Percentiles rank a stretch among this genome's conserved stretches.
These are phyloP conservation scores for Setomelanomma holmii DNA, from an alignment of 2,329 filamentous ascomycete genomes.

Conservation along the genomic window DNA sequence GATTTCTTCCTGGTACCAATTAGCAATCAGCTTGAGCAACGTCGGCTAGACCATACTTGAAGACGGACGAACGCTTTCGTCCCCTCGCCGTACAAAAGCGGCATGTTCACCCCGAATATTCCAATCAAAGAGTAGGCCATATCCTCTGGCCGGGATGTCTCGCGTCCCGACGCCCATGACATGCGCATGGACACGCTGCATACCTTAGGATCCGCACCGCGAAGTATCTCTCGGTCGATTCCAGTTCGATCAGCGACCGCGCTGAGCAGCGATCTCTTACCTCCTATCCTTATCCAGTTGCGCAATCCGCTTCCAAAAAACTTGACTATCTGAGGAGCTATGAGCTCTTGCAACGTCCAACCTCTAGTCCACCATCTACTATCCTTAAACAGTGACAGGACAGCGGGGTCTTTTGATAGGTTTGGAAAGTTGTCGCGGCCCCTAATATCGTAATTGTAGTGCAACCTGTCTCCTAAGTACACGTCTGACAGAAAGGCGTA, in stretches of 20 bases:
- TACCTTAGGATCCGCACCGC: neutral
- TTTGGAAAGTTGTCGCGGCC: neutral
- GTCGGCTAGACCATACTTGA: conserved; percentile 5
- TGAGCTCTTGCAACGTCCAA: conserved; percentile 7
- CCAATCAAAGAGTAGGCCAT: conserved; percentile 24
- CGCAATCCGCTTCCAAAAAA: neutral
- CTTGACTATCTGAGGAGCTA: neutral
- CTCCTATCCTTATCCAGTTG: neutral
- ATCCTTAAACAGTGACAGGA: neutral
- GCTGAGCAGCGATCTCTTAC: neutral
- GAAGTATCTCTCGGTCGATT: conserved; percentile 5
- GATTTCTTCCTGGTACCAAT: neutral
- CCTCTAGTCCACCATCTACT: conserved; percentile 4
- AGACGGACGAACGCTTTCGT: conserved; percentile 10
- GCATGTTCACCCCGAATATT: conserved; percentile 22
- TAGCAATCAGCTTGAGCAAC: neutral
- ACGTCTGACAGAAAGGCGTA: neutral
- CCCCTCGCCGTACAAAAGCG: conserved; percentile 16
- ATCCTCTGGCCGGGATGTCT: conserved; percentile 24
- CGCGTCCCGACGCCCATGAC: conserved; percentile 23
- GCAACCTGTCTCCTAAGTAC: neutral
- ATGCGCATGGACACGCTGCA: conserved; percentile 10
- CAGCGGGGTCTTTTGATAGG: neutral
- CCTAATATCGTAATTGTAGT: neutral
- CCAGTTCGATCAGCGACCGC: neutral